These are phyloP conservation scores for Talaromyces liani DNA, from an alignment of 495 filamentous ascomycete genomes.

Conservation along the genomic window DNA sequence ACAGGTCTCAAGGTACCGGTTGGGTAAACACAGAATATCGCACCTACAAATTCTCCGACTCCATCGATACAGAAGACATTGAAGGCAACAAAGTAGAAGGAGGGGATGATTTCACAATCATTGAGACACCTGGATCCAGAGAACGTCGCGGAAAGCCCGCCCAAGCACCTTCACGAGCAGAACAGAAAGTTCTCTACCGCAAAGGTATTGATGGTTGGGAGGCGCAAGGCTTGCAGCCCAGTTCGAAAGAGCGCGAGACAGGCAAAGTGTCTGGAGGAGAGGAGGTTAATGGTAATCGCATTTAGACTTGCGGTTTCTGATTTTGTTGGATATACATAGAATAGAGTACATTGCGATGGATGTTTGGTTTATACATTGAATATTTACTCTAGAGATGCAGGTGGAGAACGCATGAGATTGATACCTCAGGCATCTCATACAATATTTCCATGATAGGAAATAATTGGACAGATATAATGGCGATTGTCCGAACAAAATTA, in stretches of 20 bases:
- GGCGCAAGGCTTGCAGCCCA: slow-evolving; percentile 36
- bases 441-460: not conserved
- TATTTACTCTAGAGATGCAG: not conserved
- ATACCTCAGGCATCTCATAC: not conserved
- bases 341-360: not conserved
- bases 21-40: slow-evolving; percentile 83
- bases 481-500: not conserved
- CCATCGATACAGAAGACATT: slow-evolving; percentile 27
- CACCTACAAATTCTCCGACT: slow-evolving; percentile 59
- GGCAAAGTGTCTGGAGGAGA: slow-evolving; percentile 29
- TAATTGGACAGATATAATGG: not conserved
- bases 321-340: not conserved
- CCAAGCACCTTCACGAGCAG: slow-evolving; percentile 25
- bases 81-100: slow-evolving; percentile 28
- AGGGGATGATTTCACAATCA: slow-evolving; percentile 50
- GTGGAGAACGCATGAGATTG: no score
- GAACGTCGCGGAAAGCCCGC: slow-evolving; percentile 45
- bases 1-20: slow-evolving; percentile 51
- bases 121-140: slow-evolving; percentile 56
- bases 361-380: not conserved
- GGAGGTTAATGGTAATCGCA: slow-evolving; percentile 27
- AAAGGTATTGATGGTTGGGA: slow-evolving; percentile 36
- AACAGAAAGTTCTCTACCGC: slow-evolving; percentile 33
- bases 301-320: not conserved
- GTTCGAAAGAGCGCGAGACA: slow-evolving; percentile 30